phyloP scores from a whole-genome alignment of 371 early-diverging fungal species.

The Polyrhizophydium stewartii region DNA sequence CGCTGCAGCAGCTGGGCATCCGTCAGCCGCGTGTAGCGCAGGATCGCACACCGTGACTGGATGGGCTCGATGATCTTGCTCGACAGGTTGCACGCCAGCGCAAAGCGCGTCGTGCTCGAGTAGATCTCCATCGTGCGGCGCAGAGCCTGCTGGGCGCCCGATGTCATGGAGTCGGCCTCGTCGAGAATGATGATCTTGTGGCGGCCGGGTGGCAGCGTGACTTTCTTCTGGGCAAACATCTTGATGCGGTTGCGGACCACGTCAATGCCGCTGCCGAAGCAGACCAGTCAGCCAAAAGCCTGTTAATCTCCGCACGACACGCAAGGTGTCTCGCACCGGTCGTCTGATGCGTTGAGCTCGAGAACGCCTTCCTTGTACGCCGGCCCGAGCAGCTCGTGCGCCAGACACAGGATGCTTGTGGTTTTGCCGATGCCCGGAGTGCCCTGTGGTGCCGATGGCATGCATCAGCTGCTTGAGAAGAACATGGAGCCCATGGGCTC shows the following conservation, averaged over 20 bases:
- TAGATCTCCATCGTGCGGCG: constrained; percentile 97
- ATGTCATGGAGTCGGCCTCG: constrained; percentile 97
- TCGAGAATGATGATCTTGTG: constrained; percentile 98
- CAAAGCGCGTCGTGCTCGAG: constrained; percentile 93
- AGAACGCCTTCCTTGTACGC: constrained; percentile 71
- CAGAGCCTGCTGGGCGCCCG: constrained; percentile 95
- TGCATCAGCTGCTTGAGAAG: not conserved
- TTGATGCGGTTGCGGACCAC: constrained; percentile 97
- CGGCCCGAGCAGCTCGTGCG: constrained; percentile 78
- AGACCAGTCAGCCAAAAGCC: not conserved
- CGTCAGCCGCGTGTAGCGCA: constrained; percentile 79
- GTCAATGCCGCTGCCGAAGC: constrained; percentile 85
- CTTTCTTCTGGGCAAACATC: constrained; percentile 96
- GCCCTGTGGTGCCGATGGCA: constrained; percentile 50
- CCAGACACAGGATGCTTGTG: constrained; percentile 91
- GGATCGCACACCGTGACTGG: constrained; percentile 95
- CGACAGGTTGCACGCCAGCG: constrained; percentile 96
- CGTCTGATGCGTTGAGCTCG: constrained; percentile 98
- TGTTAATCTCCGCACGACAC: no score
- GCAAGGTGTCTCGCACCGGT: constrained; percentile 60
- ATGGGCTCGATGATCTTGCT: constrained; percentile 99
- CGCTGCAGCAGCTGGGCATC: constrained; percentile 74
- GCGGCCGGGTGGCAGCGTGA: constrained; percentile 81
- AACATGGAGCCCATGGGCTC: no score
- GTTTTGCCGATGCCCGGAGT: constrained; percentile 99